Base-by-base conservation (phyloP, 1,139 yeast species). In the Barnettozyma hawaiiensis region DNA sequence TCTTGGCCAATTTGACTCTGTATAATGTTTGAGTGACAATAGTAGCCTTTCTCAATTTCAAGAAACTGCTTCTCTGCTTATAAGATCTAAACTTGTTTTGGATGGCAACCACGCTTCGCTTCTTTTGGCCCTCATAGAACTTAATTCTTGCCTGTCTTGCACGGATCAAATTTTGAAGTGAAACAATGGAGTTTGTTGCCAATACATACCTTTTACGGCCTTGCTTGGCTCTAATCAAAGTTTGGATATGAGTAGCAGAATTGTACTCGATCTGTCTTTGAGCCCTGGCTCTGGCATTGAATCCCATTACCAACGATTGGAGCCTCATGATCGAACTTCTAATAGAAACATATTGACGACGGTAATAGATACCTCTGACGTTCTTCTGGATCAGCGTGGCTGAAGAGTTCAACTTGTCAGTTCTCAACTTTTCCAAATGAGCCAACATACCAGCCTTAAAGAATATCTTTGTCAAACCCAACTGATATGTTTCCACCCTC, bases 391-490 rank as follows among this genome's bases (percentile, higher is more conserved):
- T 83, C 66, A 84, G 69, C 20, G 81, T 81, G 4, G 96, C 96
- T 42, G 95, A 82, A 44, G 68, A 75, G 59, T 76, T 76, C 50
- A 89, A 75, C 55, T 87, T 85, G 53, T 83, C 87, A 21, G 87
- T 68, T 63, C 97, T 80, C 56, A 84, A 67, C 53, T 87, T 87
- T 66, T 92, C 98, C 52, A 92, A 76, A 52, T 82, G 83, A 16
- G 97, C 98, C 59, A 92, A 73, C 73, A 92, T 87, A 57, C 98
- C 98, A 31, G 97, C 95, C 62, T 90, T 89, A 72, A 92, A 92
- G 66, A 92, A 92, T 39, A 92, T 87, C 63, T 92, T 92, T 32
- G 96, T 85, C 55, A 81, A 76, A 67, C 94, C 94, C 50, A 86
- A 71, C 65, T 92, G 97, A 61, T 83, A 90, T 57, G 84, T 85